Conservation (phyloP, 1,284 basidiomycete genomes). For the Ustilago hordei region DNA sequence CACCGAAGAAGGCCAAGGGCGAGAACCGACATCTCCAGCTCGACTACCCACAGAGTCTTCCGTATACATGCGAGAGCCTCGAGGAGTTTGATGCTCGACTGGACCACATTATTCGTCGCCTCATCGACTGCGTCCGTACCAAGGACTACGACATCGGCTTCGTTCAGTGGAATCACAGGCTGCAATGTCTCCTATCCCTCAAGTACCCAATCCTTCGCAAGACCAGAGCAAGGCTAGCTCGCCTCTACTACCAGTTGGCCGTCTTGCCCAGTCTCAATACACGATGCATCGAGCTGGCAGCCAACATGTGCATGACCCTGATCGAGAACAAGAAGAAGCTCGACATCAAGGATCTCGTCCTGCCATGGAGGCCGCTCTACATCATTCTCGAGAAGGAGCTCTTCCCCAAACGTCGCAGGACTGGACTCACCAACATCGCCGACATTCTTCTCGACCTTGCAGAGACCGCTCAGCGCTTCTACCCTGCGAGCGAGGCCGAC, state of each 20-base stretch:
- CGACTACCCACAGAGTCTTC: conserved; percentile 72
- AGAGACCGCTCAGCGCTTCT: conserved; percentile 85
- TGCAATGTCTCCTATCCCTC: conserved; percentile 67
- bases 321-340: conserved; percentile 83
- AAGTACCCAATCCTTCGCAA: conserved; percentile 71
- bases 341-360: conserved; percentile 81
- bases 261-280: conserved; percentile 81
- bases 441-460: conserved; percentile 87
- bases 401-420: conserved; percentile 77
- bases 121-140: conserved; percentile 82
- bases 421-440: conserved; percentile 73
- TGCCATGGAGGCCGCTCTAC: conserved; percentile 89
- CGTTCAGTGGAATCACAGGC: conserved; percentile 74
- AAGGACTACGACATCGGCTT: conserved; percentile 73
- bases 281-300: conserved; percentile 78
- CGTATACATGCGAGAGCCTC: conserved; percentile 84
- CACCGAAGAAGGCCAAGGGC: conserved; percentile 32
- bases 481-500: conserved; percentile 86
- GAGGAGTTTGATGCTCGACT: conserved; percentile 83
- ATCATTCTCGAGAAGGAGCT: conserved; percentile 83
- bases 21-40: conserved; percentile 54
- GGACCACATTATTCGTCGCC: conserved; percentile 80
- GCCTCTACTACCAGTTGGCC: conserved; percentile 85
- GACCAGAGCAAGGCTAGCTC: conserved; percentile 80
- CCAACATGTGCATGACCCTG: conserved; percentile 79